Conservation (phyloP, 768 basidiomycete genomes). For the Podaxis sp. region DNA sequence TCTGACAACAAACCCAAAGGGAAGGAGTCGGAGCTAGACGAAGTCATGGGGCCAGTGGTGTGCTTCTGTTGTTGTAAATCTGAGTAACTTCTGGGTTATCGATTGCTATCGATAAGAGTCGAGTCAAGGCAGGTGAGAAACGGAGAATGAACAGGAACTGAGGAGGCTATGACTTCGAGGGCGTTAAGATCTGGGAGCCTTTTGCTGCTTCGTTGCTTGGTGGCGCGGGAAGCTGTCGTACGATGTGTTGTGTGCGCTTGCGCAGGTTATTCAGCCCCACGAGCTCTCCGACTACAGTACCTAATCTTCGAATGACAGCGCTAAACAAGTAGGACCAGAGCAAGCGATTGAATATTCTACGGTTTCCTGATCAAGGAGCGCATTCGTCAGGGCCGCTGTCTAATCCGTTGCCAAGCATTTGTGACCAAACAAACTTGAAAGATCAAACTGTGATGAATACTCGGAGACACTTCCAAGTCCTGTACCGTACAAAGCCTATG, state of each 20-base stretch:
- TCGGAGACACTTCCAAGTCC: too few relatives aligned
- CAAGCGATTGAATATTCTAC: neutral
- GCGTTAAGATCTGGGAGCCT: neutral
- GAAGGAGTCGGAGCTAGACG: neutral
- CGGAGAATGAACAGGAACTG: neutral
- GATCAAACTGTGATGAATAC: too few relatives aligned
- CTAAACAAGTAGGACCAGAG: neutral
- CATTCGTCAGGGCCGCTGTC: too few relatives aligned
- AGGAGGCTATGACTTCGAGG: neutral
- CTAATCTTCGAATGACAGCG: neutral
- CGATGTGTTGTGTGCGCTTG: neutral
- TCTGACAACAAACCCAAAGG: neutral
- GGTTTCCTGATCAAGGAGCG: too few relatives aligned
- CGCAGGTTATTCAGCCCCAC: neutral
- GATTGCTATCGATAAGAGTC: slow-evolving; percentile 1
- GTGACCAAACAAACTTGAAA: too few relatives aligned
- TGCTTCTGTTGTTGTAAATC: neutral
- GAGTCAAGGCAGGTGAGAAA: neutral
- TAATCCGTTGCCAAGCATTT: too few relatives aligned
- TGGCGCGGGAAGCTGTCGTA: neutral
- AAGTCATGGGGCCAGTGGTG: neutral
- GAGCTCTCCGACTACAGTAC: neutral
- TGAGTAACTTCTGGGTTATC: neutral
- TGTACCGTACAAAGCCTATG: too few relatives aligned
- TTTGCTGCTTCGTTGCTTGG: too few relatives aligned